Evolutionary conservation across 129 eudicot species (phyloP), one percentile per base, ranked within the genome.

Genomic region (Flaveria sonorensis): DNA sequence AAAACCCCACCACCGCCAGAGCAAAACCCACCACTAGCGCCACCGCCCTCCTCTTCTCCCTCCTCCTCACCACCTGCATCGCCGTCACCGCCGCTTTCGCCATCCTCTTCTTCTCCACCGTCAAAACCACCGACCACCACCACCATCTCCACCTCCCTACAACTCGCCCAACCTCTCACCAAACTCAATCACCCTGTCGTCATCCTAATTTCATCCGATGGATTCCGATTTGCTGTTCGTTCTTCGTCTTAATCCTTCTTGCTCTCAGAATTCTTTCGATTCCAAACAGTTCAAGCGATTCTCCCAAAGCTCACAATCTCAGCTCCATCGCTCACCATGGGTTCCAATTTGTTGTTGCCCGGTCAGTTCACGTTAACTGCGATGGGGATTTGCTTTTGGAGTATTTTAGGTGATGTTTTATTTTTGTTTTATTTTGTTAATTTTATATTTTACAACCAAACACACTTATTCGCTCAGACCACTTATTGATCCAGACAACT

Each of bases 151-250:
- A 55, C 79, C 82, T 61, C 78, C 1, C 20, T 75, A 15, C 83
- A 80, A 61, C 43, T 50, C 71, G 79, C 89, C 8, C 85, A 90
- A 42, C 78, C 91, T 4, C 88, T 88, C 40, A 24, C 78, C 1
- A 90, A 86, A 67, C 93, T 90, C 76, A 50, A 76, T 8, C 83
- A 75, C 70, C 93, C 93, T 0, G 84, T 77, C 21, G 87, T 88
- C 39, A 47, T 90, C 52, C 57, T 90, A 3, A 83, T 90, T 2
- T 90, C 93, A 71, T 81, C 91, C 0, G 96, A 90, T 51, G 96
- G 96, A 24, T 90, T 88, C 68, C 84, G 93, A 3, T 90, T 90
- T 65, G 93, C n/a, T 77, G 85, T 20, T 85, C 88, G 0, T 90
- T 90, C 61, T 79, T 88, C 77, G 42, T 88, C 67, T 65, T 93